These are phyloP conservation scores for Citrus hindsii DNA, from an alignment of 345 rosid genomes.

Conservation along the genomic window DNA sequence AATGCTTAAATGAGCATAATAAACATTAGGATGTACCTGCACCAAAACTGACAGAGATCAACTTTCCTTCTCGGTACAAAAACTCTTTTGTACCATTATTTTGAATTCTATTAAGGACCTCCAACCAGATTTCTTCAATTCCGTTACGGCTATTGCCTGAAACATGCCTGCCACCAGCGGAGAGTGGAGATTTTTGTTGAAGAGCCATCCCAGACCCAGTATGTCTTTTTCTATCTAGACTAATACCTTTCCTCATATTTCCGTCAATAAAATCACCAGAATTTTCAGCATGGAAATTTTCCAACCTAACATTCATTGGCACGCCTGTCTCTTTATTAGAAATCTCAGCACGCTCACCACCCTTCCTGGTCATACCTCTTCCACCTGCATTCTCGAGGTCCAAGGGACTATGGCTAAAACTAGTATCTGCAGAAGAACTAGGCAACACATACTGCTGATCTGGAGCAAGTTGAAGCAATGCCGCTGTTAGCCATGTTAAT, in stretches of 20 bases:
- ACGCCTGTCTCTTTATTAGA: constrained; percentile 29
- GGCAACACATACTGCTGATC: constrained; percentile 81
- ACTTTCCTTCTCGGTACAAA: constrained; percentile 76
- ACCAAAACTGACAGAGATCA: constrained; percentile 77
- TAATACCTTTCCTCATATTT: constrained; percentile 21
- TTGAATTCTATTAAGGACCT: constrained; percentile 62
- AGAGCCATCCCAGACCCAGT: constrained; percentile 30
- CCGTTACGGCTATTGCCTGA: constrained; percentile 38
- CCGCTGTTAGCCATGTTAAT: constrained; percentile 94
- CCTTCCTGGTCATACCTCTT: constrained; percentile 39
- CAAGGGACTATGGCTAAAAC: constrained; percentile 58
- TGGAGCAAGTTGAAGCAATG: constrained; percentile 97
- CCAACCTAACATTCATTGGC: constrained; percentile 33
- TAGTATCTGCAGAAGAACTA: constrained; percentile 56
- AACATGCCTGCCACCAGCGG: constrained; percentile 26
- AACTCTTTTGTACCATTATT: constrained; percentile 55
- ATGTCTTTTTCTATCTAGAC: constrained; percentile 40
- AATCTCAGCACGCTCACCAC: constrained; percentile 29
- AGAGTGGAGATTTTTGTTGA: constrained; percentile 25
- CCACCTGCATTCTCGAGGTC: constrained; percentile 26
- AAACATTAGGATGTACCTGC: constrained; percentile 50
- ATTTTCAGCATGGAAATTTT: constrained; percentile 31
- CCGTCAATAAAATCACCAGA: constrained; percentile 19
- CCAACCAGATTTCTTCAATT: constrained; percentile 84
- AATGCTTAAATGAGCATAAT: constrained; percentile 3